phyloP scores from a whole-genome alignment of 2,329 filamentous ascomycete species.

The Ophiostoma tasmaniense region DNA sequence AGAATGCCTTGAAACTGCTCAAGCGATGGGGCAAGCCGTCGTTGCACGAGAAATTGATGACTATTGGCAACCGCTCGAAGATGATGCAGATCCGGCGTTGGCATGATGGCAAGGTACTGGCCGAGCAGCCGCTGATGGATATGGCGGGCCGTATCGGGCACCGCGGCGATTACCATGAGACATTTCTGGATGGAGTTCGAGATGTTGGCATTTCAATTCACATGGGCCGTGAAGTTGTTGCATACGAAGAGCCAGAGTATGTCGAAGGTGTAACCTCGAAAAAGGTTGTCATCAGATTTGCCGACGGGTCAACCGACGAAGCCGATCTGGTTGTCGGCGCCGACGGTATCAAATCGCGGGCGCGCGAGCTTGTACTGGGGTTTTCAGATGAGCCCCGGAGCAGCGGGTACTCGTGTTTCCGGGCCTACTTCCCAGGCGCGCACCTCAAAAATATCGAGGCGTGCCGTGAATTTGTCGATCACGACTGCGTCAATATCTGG shows the following conservation, averaged over 20 bases:
- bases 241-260: background rate
- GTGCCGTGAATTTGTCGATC: constrained; percentile 34
- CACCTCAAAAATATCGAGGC: constrained; percentile 25
- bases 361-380: constrained; percentile 42
- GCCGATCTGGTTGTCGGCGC: constrained; percentile 44
- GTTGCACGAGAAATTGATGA: constrained; percentile 31
- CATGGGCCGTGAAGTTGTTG: background rate
- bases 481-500: constrained; percentile 39
- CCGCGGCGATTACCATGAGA: constrained; percentile 37
- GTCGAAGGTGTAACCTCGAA: background rate
- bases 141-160: constrained; percentile 42
- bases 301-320: constrained; percentile 29
- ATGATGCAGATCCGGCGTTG: constrained; percentile 41
- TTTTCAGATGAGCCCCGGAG: constrained; percentile 44
- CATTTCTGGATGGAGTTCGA: constrained; percentile 32
- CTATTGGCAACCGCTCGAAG: constrained; percentile 39
- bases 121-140: constrained; percentile 41
- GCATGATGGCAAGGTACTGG: constrained; percentile 39
- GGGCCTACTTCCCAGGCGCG: constrained; percentile 36
- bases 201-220: constrained; percentile 23
- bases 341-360: constrained; percentile 44
- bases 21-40: constrained; percentile 30
- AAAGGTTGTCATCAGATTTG: constrained; percentile 24
- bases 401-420: constrained; percentile 45
- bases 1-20: constrained; percentile 39